phyloP scores from a whole-genome alignment of 768 basidiomycete species.

The Leucosporidium yakuticum region DNA sequence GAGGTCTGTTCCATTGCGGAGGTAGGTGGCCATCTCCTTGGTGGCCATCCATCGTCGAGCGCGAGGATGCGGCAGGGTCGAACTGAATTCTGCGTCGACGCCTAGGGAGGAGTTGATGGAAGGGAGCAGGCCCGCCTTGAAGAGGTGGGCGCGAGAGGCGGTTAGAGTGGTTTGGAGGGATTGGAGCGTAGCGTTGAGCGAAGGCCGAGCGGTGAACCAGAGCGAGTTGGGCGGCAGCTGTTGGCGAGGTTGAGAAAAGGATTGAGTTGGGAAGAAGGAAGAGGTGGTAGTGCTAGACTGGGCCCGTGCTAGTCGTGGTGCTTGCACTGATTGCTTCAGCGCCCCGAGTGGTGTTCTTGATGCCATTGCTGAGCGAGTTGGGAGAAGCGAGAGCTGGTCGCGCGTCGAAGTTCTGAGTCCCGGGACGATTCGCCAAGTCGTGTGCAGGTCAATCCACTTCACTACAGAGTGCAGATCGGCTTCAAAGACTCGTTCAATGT shows the following conservation, averaged over 20 bases:
- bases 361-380: slow-evolving; percentile 62
- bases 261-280: slow-evolving; percentile 24
- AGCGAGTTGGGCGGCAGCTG: slow-evolving; percentile 28
- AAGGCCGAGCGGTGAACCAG: slow-evolving; percentile 37
- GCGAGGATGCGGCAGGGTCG: slow-evolving; percentile 29
- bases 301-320: no score
- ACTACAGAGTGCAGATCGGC: no score
- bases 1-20: slow-evolving; percentile 23
- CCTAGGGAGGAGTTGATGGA: slow-evolving; percentile 20
- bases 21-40: slow-evolving; percentile 31
- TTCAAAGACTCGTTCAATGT: no score
- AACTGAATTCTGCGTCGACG: slow-evolving; percentile 17
- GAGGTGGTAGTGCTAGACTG: neutral
- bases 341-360: slow-evolving; percentile 2
- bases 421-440: no score
- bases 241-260: slow-evolving; percentile 12
- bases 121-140: slow-evolving; percentile 29
- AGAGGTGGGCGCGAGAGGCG: slow-evolving; percentile 29
- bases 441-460: no score
- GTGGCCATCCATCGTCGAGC: slow-evolving; percentile 18
- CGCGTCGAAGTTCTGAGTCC: no score
- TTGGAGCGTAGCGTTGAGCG: slow-evolving; percentile 25
- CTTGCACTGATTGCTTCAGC: neutral
- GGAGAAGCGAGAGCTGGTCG: no score
- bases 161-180: slow-evolving; percentile 26